Percentiles rank a stretch among this genome's conserved stretches.
Conservation (phyloP, 1,284 basidiomycete genomes). For the Volvariella surrecta region DNA sequence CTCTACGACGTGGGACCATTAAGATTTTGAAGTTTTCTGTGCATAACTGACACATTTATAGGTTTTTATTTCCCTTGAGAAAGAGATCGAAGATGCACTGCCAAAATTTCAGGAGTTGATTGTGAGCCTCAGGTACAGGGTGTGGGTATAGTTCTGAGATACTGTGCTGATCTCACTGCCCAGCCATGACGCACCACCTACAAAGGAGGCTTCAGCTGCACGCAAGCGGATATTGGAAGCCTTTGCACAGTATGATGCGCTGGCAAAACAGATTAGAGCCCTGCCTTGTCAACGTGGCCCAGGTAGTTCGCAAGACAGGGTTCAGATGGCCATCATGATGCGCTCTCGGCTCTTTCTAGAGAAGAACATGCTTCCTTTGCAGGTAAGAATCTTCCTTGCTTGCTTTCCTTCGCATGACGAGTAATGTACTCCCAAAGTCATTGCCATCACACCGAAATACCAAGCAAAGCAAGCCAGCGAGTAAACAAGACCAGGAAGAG, state of each 20-base stretch:
- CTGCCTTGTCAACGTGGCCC: conserved; percentile 52
- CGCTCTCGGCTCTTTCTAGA: conserved; percentile 80
- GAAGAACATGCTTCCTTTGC: conserved; percentile 81
- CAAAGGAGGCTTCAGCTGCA: conserved; percentile 58
- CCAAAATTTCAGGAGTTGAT: conserved; percentile 43
- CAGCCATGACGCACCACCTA: conserved; percentile 52
- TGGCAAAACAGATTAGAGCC: conserved; percentile 77
- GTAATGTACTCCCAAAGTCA: conserved; percentile 31
- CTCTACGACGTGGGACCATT: conserved; percentile 55
- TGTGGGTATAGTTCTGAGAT: conserved; percentile 15
- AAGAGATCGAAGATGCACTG: conserved; percentile 40
- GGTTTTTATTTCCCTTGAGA: conserved; percentile 70
- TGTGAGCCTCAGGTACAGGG: conserved; percentile 37
- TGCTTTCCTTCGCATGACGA: not conserved
- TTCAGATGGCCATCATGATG: conserved; percentile 76
- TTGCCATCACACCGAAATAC: conserved; percentile 49
- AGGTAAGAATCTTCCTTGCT: conserved; percentile 31
- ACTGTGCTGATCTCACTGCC: conserved; percentile 2
- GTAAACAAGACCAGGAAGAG: conserved; percentile 12
- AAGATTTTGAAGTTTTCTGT: not conserved
- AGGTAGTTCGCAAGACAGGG: conserved; percentile 72
- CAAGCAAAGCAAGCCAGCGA: conserved; percentile 15
- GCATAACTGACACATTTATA: conserved; percentile 19
- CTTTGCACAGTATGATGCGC: conserved; percentile 82
- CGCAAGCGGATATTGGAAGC: conserved; percentile 78